Conservation (phyloP, 2,329 filamentous ascomycete species). For the Blumeria hordei region DNA sequence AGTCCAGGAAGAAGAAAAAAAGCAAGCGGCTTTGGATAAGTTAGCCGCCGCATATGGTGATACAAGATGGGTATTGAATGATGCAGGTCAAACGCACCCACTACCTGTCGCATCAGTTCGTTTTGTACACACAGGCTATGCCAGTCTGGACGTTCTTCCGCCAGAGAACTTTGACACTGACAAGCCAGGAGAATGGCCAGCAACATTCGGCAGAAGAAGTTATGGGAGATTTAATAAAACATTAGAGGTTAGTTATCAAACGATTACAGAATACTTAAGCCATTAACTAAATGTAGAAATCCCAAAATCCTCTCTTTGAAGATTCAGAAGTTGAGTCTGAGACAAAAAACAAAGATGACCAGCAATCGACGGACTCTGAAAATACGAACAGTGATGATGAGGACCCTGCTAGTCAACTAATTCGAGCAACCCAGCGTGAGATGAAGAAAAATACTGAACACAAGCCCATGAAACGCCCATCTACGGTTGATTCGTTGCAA, state of each 20-base stretch:
- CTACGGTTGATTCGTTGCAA: slow-evolving; percentile 23
- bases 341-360: slow-evolving; percentile 13
- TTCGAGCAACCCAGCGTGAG: slow-evolving; percentile 20
- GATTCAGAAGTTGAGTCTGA: slow-evolving; percentile 15
- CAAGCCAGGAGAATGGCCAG: slow-evolving; percentile 14
- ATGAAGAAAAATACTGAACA: slow-evolving; percentile 18
- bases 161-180: slow-evolving; percentile 5
- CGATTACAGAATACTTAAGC: background rate
- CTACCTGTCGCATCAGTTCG: slow-evolving; percentile 19
- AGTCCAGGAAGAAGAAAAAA: slow-evolving; percentile 41
- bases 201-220: slow-evolving; percentile 20
- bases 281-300: slow-evolving; percentile 13
- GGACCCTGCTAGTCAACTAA: slow-evolving; percentile 21
- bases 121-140: slow-evolving; percentile 38
- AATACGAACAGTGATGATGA: slow-evolving; percentile 14
- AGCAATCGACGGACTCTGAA: slow-evolving; percentile 10
- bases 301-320: slow-evolving; percentile 15
- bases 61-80: slow-evolving; percentile 51
- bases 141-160: slow-evolving; percentile 20
- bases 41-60: slow-evolving; percentile 40
- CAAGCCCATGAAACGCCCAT: slow-evolving; percentile 23
- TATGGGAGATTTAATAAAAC: slow-evolving; percentile 24
- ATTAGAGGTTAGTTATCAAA: slow-evolving; percentile 13
- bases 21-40: slow-evolving; percentile 33
- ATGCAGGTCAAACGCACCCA: slow-evolving; percentile 18